Conservation (phyloP, 768 basidiomycete genomes). For the Sporobolomyces pararoseus region DNA sequence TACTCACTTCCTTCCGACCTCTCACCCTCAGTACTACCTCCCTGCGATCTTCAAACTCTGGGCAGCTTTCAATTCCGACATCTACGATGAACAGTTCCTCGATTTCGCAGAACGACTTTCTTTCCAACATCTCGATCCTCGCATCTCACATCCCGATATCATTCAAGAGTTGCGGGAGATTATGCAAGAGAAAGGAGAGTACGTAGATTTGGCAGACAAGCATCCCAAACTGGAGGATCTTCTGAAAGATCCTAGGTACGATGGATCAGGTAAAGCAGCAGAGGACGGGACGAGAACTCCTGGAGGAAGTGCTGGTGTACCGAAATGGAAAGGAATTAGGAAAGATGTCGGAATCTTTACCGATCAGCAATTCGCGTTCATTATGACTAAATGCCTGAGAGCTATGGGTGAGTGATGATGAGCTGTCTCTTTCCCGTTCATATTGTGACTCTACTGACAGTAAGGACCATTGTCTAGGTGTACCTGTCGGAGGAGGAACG, state of each 20-base stretch:
- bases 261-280: conserved; percentile 38
- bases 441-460: too few species aligned
- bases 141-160: conserved; percentile 67
- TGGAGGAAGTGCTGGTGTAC: conserved; percentile 52
- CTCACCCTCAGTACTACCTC: conserved; percentile 76
- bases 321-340: conserved; percentile 57
- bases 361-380: conserved; percentile 73
- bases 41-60: conserved; percentile 74
- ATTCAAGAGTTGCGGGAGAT: conserved; percentile 53
- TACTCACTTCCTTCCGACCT: conserved; percentile 76
- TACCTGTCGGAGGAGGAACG: conserved; percentile 49
- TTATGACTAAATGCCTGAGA: conserved; percentile 79
- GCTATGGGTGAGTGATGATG: conserved; percentile 42
- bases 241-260: conserved; percentile 45
- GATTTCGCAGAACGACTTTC: conserved; percentile 72
- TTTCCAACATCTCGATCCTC: conserved; percentile 75
- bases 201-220: conserved; percentile 34
- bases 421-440: neutral
- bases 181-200: conserved; percentile 30
- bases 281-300: conserved; percentile 54
- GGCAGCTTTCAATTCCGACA: conserved; percentile 82
- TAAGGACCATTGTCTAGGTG: too few species aligned
- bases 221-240: conserved; percentile 38
- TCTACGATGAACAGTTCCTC: conserved; percentile 85
- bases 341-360: conserved; percentile 81